These are phyloP conservation scores for Cetradonia linearis DNA, from an alignment of 495 filamentous ascomycete genomes.

Conservation along the genomic window DNA sequence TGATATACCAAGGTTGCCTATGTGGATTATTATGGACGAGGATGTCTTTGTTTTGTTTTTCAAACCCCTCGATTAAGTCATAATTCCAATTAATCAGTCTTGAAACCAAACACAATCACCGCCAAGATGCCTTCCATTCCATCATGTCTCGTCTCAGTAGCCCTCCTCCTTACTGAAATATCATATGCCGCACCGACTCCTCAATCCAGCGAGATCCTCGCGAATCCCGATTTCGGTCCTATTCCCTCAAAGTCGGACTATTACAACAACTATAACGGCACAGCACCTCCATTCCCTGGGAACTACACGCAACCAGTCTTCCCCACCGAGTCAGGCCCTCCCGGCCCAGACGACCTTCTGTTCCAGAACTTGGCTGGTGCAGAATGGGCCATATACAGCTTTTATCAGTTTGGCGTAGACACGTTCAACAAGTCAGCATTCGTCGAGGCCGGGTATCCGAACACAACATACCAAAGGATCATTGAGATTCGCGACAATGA, in stretches of 20 bases:
- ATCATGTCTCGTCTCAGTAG: neutral
- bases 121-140: constrained; percentile 6
- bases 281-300: constrained; percentile 34
- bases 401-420: constrained; percentile 44
- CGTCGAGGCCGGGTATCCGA: constrained; percentile 33
- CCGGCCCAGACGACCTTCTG: constrained; percentile 36
- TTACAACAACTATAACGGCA: constrained; percentile 14
- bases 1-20: neutral
- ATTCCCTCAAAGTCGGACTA: constrained; percentile 11
- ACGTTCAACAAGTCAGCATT: constrained; percentile 36
- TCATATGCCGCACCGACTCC: constrained; percentile 12
- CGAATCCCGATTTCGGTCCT: constrained; percentile 17
- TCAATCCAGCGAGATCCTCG: constrained; percentile 13
- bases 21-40: neutral
- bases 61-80: neutral
- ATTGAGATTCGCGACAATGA: constrained; percentile 47
- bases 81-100: neutral
- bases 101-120: neutral
- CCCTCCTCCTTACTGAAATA: neutral
- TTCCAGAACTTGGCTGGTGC: constrained; percentile 46
- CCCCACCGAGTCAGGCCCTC: constrained; percentile 30
- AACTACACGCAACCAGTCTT: constrained; percentile 36
- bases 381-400: constrained; percentile 46
- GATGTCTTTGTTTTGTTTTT: neutral
- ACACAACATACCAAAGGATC: constrained; percentile 40